Evolutionary conservation across 2,329 filamentous ascomycete species (phyloP).

Genomic region (Beauveria varroae): DNA sequence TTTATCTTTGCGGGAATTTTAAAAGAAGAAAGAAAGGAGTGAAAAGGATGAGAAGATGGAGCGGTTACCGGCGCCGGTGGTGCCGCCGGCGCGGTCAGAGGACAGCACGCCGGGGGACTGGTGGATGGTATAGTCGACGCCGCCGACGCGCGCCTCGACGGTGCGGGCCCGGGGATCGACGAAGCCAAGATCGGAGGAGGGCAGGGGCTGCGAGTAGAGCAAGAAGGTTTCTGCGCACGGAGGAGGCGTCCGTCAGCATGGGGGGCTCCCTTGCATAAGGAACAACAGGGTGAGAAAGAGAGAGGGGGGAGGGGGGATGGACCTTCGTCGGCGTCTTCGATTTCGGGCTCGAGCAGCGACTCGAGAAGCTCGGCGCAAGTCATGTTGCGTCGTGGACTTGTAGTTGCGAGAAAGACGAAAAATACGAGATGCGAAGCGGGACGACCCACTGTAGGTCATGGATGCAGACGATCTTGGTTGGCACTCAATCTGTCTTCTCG

Average conservation of each 20-base stretch:
- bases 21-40: neutral
- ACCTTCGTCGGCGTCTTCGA: slow-evolving; percentile 45
- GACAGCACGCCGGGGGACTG: slow-evolving; percentile 80
- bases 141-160: slow-evolving; percentile 61
- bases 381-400: neutral
- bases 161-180: slow-evolving; percentile 61
- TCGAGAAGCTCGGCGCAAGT: slow-evolving; percentile 16
- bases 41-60: neutral
- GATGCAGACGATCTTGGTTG: no score
- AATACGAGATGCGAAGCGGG: neutral
- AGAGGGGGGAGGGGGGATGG: neutral
- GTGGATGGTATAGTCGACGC: slow-evolving; percentile 64
- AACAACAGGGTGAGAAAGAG: neutral
- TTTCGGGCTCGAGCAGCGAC: slow-evolving; percentile 32
- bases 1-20: neutral
- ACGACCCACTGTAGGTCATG: neutral
- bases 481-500: no score
- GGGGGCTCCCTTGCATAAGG: neutral
- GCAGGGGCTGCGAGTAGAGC: slow-evolving; percentile 69
- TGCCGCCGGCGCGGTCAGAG: slow-evolving; percentile 60
- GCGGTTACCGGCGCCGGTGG: slow-evolving; percentile 41
- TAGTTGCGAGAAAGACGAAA: neutral
- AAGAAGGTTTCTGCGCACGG: slow-evolving; percentile 67
- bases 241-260: neutral
- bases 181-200: slow-evolving; percentile 76